Percentiles rank a stretch among this genome's conserved stretches.
Evolutionary conservation across 495 filamentous ascomycete species (phyloP).

Genomic region (Hypoxylon rickii): DNA sequence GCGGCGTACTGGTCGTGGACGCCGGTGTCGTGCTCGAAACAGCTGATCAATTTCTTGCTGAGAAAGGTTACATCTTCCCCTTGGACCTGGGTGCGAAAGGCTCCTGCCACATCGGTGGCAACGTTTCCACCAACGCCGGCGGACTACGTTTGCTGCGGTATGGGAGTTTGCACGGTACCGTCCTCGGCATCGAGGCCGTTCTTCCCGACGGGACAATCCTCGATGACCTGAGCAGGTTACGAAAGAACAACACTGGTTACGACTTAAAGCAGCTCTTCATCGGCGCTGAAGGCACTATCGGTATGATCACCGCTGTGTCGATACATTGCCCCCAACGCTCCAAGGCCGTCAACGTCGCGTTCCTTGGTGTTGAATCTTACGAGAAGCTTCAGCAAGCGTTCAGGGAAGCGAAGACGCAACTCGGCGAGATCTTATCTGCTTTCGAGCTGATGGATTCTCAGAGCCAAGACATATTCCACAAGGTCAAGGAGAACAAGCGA

Average conservation of each 20-base stretch:
- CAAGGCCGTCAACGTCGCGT: constrained; percentile 84
- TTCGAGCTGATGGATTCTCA: constrained; percentile 95
- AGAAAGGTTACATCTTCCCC: constrained; percentile 84
- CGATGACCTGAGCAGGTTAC: constrained; percentile 80
- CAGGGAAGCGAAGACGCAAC: constrained; percentile 81
- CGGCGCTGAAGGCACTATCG: constrained; percentile 90
- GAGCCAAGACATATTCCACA: constrained; percentile 74
- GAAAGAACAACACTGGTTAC: constrained; percentile 98
- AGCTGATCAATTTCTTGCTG: constrained; percentile 79
- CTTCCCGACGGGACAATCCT: constrained; percentile 90
- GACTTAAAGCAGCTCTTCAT: constrained; percentile 98
- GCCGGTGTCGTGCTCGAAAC: constrained; percentile 90
- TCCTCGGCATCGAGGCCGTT: constrained; percentile 90
- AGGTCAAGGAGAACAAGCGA: constrained; percentile 73
- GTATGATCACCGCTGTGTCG: constrained; percentile 87
- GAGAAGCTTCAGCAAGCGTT: constrained; percentile 84
- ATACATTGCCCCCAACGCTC: constrained; percentile 87
- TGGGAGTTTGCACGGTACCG: constrained; percentile 89
- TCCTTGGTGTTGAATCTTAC: constrained; percentile 83
- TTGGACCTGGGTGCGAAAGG: constrained; percentile 96
- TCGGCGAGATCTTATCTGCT: constrained; percentile 93
- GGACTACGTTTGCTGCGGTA: constrained; percentile 89
- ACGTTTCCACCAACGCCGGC: constrained; percentile 95
- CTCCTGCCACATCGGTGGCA: constrained; percentile 97
- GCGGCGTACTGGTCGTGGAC: constrained; percentile 87